Base-by-base conservation (phyloP, 345 rosid species). In the Aquilaria malaccensis region DNA sequence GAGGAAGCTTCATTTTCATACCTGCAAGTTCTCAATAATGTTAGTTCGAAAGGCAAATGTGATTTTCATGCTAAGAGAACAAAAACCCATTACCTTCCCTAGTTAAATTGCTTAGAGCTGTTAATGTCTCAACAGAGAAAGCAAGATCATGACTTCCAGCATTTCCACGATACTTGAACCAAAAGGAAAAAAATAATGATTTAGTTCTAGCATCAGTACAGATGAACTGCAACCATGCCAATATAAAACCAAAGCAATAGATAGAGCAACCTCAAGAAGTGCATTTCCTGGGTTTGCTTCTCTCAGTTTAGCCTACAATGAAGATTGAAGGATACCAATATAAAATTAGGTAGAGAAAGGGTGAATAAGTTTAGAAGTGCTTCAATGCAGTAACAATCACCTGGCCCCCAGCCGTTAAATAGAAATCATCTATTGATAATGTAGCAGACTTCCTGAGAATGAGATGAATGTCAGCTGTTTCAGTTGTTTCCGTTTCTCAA, bases 121-220 rank as follows among this genome's bases (percentile, higher is more conserved):
- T 69, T 56, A 89, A 66, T 54, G 96, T 85, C 68, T 93, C 85
- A 9, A 84, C 69, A n/a, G 98, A 84, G 58, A 93, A 75, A 58
- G 76, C 79, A 71, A 93, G 97, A 83, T 93, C 98, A 80, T 93
- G 98, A 76, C 89, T 93, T 70, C 98, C 98, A 63, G 98, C 88
- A 74, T 93, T 93, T 67, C 98, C 94, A 41, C 98, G 96, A 45
- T 78, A 74, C 98, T 93, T 75, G 33, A 68, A 53, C 53, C 30
- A 61, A 48, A 60, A 32, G 55, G 57, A 22, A 58, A 43, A 56
- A 37, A 48, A 45, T 55, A 48, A 30, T 11, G 29, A 57, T 61
- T 14, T n/a, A 58, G 69, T 56, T 30, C 10, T 31, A n/a, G 33
- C 51, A 49, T 47, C 50, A 32, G 33, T 62, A 48, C 58, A 3